phyloP scores from a whole-genome alignment of 768 basidiomycete species.

The Dentipellis fragilis region DNA sequence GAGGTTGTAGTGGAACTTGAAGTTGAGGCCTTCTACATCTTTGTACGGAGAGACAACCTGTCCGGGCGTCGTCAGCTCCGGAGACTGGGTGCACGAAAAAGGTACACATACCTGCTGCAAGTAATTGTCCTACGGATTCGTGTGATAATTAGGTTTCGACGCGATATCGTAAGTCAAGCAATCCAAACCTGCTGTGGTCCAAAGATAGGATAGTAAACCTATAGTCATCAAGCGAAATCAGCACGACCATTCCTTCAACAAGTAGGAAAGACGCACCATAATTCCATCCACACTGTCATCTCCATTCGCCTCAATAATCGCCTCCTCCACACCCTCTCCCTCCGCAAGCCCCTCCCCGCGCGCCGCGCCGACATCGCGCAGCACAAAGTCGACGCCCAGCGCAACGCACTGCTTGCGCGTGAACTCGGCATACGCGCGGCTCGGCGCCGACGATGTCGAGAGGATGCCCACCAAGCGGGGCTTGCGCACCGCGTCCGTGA shows the following conservation, averaged over 20 bases:
- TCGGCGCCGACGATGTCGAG: conserved; percentile 72
- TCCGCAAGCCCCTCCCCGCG: conserved; percentile 46
- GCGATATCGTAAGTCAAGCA: background rate
- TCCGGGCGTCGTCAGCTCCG: background rate
- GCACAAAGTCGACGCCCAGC: conserved; percentile 79
- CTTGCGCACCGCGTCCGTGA: conserved; percentile 25
- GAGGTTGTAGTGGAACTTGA: conserved; percentile 90
- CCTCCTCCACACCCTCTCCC: conserved; percentile 91
- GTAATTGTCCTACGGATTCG: conserved; percentile 74
- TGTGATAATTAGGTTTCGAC: background rate
- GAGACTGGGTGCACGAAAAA: background rate
- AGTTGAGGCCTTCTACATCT: conserved; percentile 95
- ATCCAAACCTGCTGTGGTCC: conserved; percentile 71
- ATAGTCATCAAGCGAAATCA: background rate
- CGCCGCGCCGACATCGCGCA: conserved; percentile 63
- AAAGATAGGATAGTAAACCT: conserved; percentile 97
- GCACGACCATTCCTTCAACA: background rate
- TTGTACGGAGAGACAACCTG: conserved; percentile 85
- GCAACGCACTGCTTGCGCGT: conserved; percentile 85
- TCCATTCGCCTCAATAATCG: conserved; percentile 59
- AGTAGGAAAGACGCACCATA: conserved; percentile 50
- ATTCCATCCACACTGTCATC: conserved; percentile 82
- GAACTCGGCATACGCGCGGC: conserved; percentile 80
- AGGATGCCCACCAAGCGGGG: conserved; percentile 90
- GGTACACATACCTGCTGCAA: conserved; percentile 55